A percentile compares a stretch with the other conserved stretches of the same genome.
Evolutionary conservation across 441 rosid genomes (phyloP).

Genomic region (Populus hybrid): DNA sequence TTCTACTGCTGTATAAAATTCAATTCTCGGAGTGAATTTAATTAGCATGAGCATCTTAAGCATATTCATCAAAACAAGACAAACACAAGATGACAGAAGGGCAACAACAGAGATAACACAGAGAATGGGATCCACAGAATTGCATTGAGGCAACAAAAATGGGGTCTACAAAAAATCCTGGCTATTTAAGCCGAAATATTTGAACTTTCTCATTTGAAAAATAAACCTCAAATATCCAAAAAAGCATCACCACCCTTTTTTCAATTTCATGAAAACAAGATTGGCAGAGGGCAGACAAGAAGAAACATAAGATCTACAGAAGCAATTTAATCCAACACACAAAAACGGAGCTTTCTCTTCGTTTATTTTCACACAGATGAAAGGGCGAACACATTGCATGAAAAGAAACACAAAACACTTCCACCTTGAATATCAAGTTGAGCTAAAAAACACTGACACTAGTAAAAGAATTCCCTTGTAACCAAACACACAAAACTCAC

Average conservation of each 20-base stretch:
- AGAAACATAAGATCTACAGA: not conserved
- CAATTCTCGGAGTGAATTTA: constrained; percentile 19
- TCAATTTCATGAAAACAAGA: not conserved
- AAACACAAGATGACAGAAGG: constrained; percentile 29
- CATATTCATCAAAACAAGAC: constrained; percentile 18
- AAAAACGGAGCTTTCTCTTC: not conserved
- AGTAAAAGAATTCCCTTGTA: not conserved
- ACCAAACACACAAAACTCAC: not conserved
- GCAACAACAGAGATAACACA: constrained; percentile 33
- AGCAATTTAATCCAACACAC: not conserved
- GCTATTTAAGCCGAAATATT: constrained; percentile 24
- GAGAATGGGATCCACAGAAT: constrained; percentile 56
- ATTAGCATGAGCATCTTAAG: constrained; percentile 26
- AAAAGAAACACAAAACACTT: constrained; percentile 5
- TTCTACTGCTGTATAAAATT: constrained; percentile 29
- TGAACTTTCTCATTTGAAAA: constrained; percentile 27
- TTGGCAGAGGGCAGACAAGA: not conserved
- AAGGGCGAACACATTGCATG: constrained; percentile 25
- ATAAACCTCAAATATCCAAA: constrained; percentile 3
- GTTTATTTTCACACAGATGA: not conserved
- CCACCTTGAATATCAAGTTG: not conserved
- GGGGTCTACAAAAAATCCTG: constrained; percentile 26
- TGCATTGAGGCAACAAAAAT: constrained; percentile 26
- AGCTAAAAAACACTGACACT: not conserved
- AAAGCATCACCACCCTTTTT: not conserved